A percentile compares a stretch with the other conserved stretches of the same genome.
These are phyloP conservation scores for Kodamaea fungicola DNA, from an alignment of 1,139 yeast genomes.

Conservation along the genomic window DNA sequence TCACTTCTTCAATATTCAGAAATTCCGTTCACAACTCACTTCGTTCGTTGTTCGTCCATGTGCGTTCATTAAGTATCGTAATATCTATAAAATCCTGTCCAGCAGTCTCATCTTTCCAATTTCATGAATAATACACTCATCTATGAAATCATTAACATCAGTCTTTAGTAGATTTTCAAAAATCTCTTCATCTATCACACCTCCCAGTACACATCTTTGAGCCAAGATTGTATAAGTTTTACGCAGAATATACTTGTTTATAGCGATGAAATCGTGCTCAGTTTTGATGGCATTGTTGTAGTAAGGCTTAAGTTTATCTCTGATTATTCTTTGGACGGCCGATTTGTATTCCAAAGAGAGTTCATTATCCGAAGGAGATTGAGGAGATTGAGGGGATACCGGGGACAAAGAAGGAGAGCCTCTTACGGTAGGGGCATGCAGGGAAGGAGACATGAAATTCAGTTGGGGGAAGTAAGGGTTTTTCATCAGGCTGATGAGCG, in stretches of 20 bases:
- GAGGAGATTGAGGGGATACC: slow-evolving; percentile 1
- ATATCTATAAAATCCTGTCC: too few relatives aligned
- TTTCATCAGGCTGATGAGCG: slow-evolving; percentile 27
- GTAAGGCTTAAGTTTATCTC: slow-evolving; percentile 47
- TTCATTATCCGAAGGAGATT: slow-evolving; percentile 9
- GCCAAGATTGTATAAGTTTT: slow-evolving; percentile 38
- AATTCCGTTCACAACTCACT: too few relatives aligned
- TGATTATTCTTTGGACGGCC: slow-evolving; percentile 50
- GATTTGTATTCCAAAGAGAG: slow-evolving; percentile 42
- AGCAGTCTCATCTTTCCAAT: neutral
- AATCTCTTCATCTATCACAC: slow-evolving; percentile 8
- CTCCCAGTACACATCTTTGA: slow-evolving; percentile 10
- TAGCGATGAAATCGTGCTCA: slow-evolving; percentile 32
- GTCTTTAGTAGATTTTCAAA: slow-evolving; percentile 17
- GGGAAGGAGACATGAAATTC: neutral
- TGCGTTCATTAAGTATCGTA: too few relatives aligned
- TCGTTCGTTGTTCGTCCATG: too few relatives aligned
- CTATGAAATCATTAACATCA: slow-evolving; percentile 22
- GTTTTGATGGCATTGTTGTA: slow-evolving; percentile 21
- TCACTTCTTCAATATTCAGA: too few relatives aligned
- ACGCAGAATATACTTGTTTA: slow-evolving; percentile 41
- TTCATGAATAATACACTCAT: slow-evolving; percentile 14
- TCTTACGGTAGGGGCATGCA: slow-evolving; percentile 2
- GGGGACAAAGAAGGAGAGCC: slow-evolving; percentile 7
- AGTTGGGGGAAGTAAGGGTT: neutral